Conservation (phyloP, 2,329 filamentous ascomycete species). For the Chrysoporthe puriensis region DNA sequence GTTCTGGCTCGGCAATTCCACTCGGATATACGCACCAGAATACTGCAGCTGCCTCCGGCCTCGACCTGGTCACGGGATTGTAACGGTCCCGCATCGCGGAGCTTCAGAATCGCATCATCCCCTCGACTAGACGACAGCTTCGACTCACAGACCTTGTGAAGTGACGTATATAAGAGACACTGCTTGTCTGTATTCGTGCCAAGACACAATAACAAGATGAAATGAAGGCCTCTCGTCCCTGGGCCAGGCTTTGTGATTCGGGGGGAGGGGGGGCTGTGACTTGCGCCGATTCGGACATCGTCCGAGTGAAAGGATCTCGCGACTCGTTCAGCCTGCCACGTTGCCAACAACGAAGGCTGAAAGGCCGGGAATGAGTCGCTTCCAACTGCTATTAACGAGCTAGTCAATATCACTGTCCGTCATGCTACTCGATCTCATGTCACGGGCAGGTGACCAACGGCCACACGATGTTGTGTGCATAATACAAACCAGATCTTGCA, state of each 20-base stretch:
- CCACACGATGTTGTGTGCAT: background rate
- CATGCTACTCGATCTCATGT: background rate
- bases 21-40: conserved; percentile 17
- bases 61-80: conserved; percentile 18
- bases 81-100: background rate
- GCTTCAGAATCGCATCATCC: background rate
- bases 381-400: background rate
- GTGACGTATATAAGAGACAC: conserved; percentile 17
- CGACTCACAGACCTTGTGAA: background rate
- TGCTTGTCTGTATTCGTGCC: conserved; percentile 10
- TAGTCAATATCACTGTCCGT: background rate
- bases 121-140: background rate
- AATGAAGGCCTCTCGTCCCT: background rate
- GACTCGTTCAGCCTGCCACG: conserved; percentile 11
- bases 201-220: conserved; percentile 7
- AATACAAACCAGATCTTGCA: background rate
- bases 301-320: conserved; percentile 23
- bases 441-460: background rate
- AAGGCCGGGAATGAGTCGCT: background rate
- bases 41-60: conserved; percentile 8
- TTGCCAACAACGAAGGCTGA: background rate
- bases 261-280: conserved; percentile 12
- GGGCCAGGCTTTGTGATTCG: background rate
- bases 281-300: conserved; percentile 20
- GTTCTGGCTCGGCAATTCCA: conserved; percentile 22